Conservation (phyloP, 768 basidiomycete species). For the Xerocomellus amylosporus region DNA sequence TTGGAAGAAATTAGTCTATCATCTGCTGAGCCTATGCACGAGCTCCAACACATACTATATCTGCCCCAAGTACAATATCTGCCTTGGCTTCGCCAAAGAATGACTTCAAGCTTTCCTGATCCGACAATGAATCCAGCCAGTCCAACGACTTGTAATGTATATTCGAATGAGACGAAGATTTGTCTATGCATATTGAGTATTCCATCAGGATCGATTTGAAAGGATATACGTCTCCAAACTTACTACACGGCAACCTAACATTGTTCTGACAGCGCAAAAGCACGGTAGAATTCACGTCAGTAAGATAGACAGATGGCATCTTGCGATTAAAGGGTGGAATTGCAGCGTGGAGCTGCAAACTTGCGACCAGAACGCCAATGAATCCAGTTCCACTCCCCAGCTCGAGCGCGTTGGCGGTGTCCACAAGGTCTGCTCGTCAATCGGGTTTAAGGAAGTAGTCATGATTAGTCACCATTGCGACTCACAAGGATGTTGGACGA, state of each 20-base stretch:
- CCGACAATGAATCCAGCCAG: constrained; percentile 60
- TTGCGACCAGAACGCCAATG: constrained; percentile 59
- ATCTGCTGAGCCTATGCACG: not conserved
- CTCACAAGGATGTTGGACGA: constrained; percentile 57
- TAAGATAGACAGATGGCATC: constrained; percentile 44
- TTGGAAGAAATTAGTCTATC: not conserved
- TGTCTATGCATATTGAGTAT: constrained; percentile 40
- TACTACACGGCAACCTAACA: constrained; percentile 64
- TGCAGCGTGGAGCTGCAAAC: constrained; percentile 43
- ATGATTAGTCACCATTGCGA: not conserved
- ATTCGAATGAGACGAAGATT: constrained; percentile 47
- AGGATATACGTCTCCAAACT: constrained; percentile 23
- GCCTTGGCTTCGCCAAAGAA: constrained; percentile 42
- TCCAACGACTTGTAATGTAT: constrained; percentile 52
- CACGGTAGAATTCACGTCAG: constrained; percentile 65
- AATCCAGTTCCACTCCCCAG: constrained; percentile 78
- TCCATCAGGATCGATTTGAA: not conserved
- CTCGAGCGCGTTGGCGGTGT: constrained; percentile 55
- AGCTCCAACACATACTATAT: constrained; percentile 44
- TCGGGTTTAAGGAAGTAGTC: not conserved
- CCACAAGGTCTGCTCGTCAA: constrained; percentile 6
- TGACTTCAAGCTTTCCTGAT: constrained; percentile 13
- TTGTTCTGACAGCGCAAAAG: constrained; percentile 61
- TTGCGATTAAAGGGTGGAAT: not conserved
- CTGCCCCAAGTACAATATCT: constrained; percentile 69